Evolutionary conservation across 768 basidiomycete genomes (phyloP).

Genomic region (Termitomyces sp.): DNA sequence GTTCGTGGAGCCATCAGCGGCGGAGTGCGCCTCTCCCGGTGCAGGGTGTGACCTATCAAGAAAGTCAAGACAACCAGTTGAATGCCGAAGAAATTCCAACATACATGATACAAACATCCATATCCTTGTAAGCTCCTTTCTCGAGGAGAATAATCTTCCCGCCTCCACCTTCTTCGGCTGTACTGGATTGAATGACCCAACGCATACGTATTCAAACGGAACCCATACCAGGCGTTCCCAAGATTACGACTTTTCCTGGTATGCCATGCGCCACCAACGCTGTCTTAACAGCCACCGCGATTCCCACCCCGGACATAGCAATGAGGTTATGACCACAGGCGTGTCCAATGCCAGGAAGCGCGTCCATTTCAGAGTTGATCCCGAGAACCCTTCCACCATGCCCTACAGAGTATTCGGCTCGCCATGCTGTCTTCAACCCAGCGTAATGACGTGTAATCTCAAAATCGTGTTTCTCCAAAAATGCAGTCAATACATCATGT

Average conservation of each 20-base stretch:
- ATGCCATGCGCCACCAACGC: slow-evolving; percentile 60
- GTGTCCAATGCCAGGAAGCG: slow-evolving; percentile 51
- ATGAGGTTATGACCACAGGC: slow-evolving; percentile 85
- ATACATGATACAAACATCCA: slow-evolving; percentile 80
- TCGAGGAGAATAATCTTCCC: slow-evolving; percentile 76
- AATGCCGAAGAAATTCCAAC: slow-evolving; percentile 2
- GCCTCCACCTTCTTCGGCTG: slow-evolving; percentile 75
- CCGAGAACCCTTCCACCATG: slow-evolving; percentile 62
- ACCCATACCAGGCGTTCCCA: slow-evolving; percentile 68
- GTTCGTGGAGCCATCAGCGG: slow-evolving; percentile 47
- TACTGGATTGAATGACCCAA: slow-evolving; percentile 6
- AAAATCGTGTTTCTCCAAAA: slow-evolving; percentile 67
- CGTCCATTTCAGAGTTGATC: slow-evolving; percentile 79
- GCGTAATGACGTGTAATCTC: slow-evolving; percentile 67
- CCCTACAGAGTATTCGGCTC: slow-evolving; percentile 62
- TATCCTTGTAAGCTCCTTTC: slow-evolving; percentile 70
- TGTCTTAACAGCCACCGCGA: slow-evolving; percentile 68
- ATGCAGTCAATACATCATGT: slow-evolving; percentile 62
- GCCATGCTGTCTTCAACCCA: slow-evolving; percentile 72
- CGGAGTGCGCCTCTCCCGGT: slow-evolving; percentile 46
- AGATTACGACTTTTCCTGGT: slow-evolving; percentile 62
- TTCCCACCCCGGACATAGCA: slow-evolving; percentile 70
- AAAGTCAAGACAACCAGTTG: neutral
- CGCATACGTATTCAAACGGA: neutral
- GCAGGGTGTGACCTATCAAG: slow-evolving; percentile 68